Evolutionary conservation across 805 yeast species (phyloP), one percentile per base, ranked within the genome.

Genomic region (Kuraishia borneana): DNA sequence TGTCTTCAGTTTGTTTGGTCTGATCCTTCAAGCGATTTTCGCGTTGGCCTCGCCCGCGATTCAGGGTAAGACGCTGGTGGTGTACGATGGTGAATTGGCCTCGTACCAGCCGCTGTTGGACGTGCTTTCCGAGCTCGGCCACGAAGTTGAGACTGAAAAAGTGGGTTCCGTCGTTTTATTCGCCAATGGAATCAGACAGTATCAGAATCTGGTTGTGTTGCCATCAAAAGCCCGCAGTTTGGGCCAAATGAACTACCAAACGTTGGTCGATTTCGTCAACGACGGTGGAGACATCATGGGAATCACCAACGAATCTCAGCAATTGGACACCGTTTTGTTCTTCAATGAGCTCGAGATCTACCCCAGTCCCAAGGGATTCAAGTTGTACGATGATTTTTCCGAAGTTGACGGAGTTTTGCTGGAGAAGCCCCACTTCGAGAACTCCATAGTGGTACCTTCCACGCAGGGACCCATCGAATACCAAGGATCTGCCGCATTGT

Each of bases 341-440:
- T 68, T 84, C 42, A 73, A 76, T 47, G 85, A 88, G 51, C 58
- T 88, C 42, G 98, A 96, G 21, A 76, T 92, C 34, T 72, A 65
- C 47, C 83, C 96, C 38, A 70, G 92, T 32, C 94, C 95, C 38
- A 81, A 74, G 50, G 78, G 74, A 33, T 76, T 72, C 52, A 54
- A 61, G 35, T 59, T 80, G 30, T 53, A 66, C 6, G 95, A 87
- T 54, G 78, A 81, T 53, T 84, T 84, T 58, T 47, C 46, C 5
- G 53, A 30, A 26, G 38, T 19, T 14, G 51, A 41, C n/a, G 30
- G 32, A 6, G 39, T 39, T 6, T 25, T 43, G 1, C 36, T 56
- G 6, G 41, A 37, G 6, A 42, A 56, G 21, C 48, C 55, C 10
- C 38, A 46, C 13, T 50, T 53, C 23, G 50, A 50, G 31, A 61